These are phyloP conservation scores for Penicillium soppii DNA, from an alignment of 495 filamentous ascomycete genomes.

Conservation along the genomic window DNA sequence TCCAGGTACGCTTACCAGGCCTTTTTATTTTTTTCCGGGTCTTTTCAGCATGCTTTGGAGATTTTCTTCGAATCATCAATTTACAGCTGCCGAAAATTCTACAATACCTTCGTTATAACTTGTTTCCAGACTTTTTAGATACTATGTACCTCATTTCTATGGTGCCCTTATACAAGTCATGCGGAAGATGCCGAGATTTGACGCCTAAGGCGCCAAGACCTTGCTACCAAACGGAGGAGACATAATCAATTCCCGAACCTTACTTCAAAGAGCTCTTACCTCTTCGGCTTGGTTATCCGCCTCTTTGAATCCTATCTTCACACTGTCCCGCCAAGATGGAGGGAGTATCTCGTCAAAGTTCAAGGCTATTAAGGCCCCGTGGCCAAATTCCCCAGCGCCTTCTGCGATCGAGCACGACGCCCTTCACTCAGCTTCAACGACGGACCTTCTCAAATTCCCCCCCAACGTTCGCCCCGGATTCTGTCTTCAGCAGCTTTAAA, in stretches of 20 bases:
- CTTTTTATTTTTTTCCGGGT: too few species aligned
- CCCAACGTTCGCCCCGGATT: constrained; percentile 34
- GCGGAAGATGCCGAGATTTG: too few species aligned
- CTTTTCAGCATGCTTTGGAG: too few species aligned
- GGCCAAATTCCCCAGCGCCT: constrained; percentile 21
- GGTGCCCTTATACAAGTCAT: too few species aligned
- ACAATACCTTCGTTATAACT: too few species aligned
- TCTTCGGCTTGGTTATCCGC: constrained; percentile 13
- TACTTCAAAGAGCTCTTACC: constrained; percentile 18
- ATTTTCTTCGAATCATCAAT: too few species aligned
- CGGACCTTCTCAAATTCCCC: constrained; percentile 37
- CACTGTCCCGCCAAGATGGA: constrained; percentile 33
- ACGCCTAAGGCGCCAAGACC: constrained; percentile 28
- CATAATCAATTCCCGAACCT: constrained; percentile 13
- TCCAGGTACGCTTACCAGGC: too few species aligned
- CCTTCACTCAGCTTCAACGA: constrained; percentile 27
- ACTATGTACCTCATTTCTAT: too few species aligned
- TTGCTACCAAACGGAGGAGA: constrained; percentile 13
- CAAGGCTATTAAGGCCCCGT: constrained; percentile 36
- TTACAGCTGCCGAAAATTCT: too few species aligned
- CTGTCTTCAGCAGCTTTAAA: constrained; percentile 24
- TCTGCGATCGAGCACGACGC: constrained; percentile 18
- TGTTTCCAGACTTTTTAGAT: too few species aligned
- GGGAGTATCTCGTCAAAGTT: constrained; percentile 37
- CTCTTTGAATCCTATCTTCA: neutral